A percentile compares a stretch with the other conserved stretches of the same genome.
Evolutionary conservation across 2,329 filamentous ascomycete species (phyloP).

Genomic region (Lasiodiplodia sp.): DNA sequence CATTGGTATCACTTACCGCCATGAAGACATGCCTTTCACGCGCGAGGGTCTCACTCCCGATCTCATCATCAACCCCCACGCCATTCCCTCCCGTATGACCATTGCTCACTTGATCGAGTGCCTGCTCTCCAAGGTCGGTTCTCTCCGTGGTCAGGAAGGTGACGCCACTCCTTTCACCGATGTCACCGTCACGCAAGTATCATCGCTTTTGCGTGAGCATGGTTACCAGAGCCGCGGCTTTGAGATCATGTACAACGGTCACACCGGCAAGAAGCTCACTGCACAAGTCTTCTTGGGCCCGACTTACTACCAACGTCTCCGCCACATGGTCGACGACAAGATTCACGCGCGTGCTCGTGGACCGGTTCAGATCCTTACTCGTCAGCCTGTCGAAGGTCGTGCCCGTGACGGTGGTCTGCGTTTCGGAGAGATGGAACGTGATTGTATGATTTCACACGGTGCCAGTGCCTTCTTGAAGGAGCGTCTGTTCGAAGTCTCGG

Average conservation of each 20-base stretch:
- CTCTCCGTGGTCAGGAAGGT: conserved; percentile 91
- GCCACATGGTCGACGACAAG: conserved; percentile 99
- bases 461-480: conserved; percentile 97
- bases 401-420: conserved; percentile 96
- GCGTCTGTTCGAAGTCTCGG: conserved; percentile 94
- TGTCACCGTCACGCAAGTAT: conserved; percentile 94
- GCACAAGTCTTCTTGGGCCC: conserved; percentile 97
- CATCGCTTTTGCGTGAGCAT: conserved; percentile 81
- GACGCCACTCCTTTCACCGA: conserved; percentile 98
- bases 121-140: conserved; percentile 93
- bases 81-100: conserved; percentile 99
- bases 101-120: conserved; percentile 99
- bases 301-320: conserved; percentile 97
- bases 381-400: conserved; percentile 97
- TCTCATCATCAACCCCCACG: conserved; percentile 98
- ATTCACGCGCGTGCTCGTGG: conserved; percentile 98
- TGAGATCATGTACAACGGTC: conserved; percentile 98
- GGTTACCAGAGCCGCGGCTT: conserved; percentile 98
- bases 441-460: conserved; percentile 99
- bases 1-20: conserved; percentile 96
- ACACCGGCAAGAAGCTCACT: conserved; percentile 91
- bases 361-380: conserved; percentile 94
- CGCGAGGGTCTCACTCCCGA: conserved; percentile 90
- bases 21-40: conserved; percentile 99
- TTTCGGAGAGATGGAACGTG: conserved; percentile 99